Base-by-base conservation (phyloP, 345 rosid species). In the Eucalyptus rudis region DNA sequence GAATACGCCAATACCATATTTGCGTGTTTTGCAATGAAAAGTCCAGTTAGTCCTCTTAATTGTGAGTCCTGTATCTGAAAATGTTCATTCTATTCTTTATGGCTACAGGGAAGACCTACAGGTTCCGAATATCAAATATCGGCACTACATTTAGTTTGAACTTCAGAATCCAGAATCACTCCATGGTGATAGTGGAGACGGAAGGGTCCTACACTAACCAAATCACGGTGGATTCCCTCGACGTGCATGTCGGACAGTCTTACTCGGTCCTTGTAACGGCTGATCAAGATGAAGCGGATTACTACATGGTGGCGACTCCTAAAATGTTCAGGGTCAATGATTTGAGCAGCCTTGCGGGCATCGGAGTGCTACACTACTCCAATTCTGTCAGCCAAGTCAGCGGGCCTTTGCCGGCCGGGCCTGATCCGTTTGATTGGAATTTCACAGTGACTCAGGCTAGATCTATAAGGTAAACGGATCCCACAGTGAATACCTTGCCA, bases 181-280 rank as follows among this genome's bases (percentile, higher is more conserved):
- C 43, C 68, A 88, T 94, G 94, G 84, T 91, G 10, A 68, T 94
- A 83, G 94, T 94, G 20, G 94, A 94, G 90, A 93, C 94, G 49
- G 94, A 94, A 89, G 94, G 94, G 6, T 93, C 94, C 27, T 94
- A 93, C 90, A 91, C 93, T 68, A 89, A 90, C 40, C 93, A 92
- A 88, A 92, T 87, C 36, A 64, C 90, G 4, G 33, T 91, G 89
- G 88, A 88, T 59, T 92, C 93, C 36, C 92, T 93, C 1, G 93
- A 92, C 49, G 90, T 93, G 62, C 95, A 94, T 52, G 91, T 93
- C 8, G 94, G 94, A 56, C 94, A 94, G 83, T 91, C 95, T 13
- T 92, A 93, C 88, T 93, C 95, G 1, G 89, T 93, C 86, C 94
- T 94, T 7, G 90, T 93, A 88, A 91, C 93, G 36, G 92, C 91